Conservation (phyloP, 805 yeast species). For the Nakazawaea ernobii region DNA sequence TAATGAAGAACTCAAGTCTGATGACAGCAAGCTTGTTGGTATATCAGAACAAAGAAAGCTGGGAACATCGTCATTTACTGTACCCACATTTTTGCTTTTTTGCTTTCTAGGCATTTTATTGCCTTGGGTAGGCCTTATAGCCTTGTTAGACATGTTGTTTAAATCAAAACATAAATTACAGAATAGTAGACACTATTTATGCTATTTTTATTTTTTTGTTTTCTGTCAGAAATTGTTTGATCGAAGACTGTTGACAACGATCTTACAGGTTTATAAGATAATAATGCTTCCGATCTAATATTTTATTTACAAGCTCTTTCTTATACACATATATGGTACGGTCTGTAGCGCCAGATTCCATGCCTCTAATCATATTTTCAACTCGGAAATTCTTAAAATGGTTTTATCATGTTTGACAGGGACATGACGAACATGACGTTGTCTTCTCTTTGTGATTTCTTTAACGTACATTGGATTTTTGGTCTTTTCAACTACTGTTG, state of each 20-base stretch:
- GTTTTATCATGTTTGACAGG: conserved; percentile 69
- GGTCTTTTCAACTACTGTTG: conserved; percentile 81
- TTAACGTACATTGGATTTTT: conserved; percentile 69
- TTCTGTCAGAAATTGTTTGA: not conserved
- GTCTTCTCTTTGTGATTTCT: conserved; percentile 74
- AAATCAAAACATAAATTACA: not conserved
- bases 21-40: conserved; percentile 5
- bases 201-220: not conserved
- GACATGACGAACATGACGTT: conserved; percentile 66
- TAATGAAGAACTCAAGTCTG: conserved; percentile 5
- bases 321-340: conserved; percentile 1
- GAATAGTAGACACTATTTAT: not conserved
- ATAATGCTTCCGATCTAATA: too few species aligned
- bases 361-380: conserved; percentile 37
- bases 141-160: conserved; percentile 3
- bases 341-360: too few species aligned
- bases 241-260: not conserved
- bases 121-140: not conserved
- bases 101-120: not conserved
- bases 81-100: not conserved
- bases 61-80: not conserved
- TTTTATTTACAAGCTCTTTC: not conserved
- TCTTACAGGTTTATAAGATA: not conserved
- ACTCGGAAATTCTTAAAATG: conserved; percentile 68
- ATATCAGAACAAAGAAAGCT: conserved; percentile 4